Base-by-base conservation (phyloP, 148 eudicot genomes). In the Dysphania ambrosioides region DNA sequence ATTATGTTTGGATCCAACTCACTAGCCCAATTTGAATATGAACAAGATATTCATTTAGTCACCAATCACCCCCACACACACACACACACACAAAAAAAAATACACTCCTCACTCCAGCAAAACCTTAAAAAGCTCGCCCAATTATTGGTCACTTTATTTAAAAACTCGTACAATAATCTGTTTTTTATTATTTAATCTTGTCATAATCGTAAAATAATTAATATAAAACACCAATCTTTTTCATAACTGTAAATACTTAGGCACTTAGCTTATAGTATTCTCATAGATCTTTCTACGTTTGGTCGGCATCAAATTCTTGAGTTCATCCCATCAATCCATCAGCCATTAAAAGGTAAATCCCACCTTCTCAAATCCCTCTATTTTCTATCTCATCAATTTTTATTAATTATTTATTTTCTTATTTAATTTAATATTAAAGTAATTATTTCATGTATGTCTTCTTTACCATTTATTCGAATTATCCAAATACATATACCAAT, bases 71-170 rank as follows among this genome's bases (percentile, higher is more conserved):
- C n/a, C n/a, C n/a, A n/a, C n/a, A n/a, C n/a, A n/a, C n/a, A n/a
- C n/a, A n/a, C n/a, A n/a, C 4, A 44, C 12, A 44, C 12, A 18
- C 30, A 49, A 57, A 35, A 41, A 57, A 58, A 18, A 9, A 31
- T 6, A 27, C 0, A 60, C 11, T 4, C 34, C 59, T 8, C 31
- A 24, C 24, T 38, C 21, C 30, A 29, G 23, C 56, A 31, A 26
- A 69, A 69, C 74, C 68, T 68, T 68, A 76, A 68, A 65, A 47
- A 76, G 44, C 23, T 59, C 73, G 73, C 66, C 35, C 32, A 40
- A 38, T 57, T 53, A 36, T 76, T 57, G 57, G 42, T 29, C 30
- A 9, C 10, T n/a, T 7, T 68, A n/a, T 38, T 15, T 29, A 7
- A 63, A 60, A 34, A 2, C 18, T 32, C 18, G 5, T 15, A 31